phyloP scores from a whole-genome alignment of 306 rosid genomes.

The Quercus gilva region DNA sequence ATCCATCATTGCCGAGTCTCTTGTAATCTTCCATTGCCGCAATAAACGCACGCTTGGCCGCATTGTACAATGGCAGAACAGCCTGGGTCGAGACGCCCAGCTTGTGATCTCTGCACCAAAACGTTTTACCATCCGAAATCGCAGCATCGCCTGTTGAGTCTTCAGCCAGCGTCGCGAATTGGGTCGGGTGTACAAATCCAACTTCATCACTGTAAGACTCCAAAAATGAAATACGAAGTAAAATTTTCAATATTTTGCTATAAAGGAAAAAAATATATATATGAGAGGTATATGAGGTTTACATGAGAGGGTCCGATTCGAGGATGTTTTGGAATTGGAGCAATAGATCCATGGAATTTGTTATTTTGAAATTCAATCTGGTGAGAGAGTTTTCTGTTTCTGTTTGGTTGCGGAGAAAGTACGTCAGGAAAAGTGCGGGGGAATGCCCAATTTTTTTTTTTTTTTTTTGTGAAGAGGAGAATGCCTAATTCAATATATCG shows the following conservation, averaged over 20 bases:
- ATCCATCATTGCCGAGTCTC: conserved; percentile 19
- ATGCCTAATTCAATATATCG: too few relatives aligned
- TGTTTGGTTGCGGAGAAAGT: too few relatives aligned
- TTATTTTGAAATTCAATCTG: background rate
- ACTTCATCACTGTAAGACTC: conserved; percentile 63
- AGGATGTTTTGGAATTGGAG: conserved; percentile 56
- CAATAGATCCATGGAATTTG: conserved; percentile 37
- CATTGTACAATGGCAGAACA: conserved; percentile 58
- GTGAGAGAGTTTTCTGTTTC: too few relatives aligned
- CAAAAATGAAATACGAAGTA: background rate
- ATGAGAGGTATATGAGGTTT: conserved; percentile 18
- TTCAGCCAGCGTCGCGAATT: conserved; percentile 47
- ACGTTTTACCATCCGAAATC: conserved; percentile 26
- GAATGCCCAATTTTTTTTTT: too few relatives aligned
- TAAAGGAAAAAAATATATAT: conserved; percentile 7
- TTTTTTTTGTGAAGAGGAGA: too few relatives aligned
- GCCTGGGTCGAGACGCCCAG: conserved; percentile 68
- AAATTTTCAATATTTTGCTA: too few relatives aligned
- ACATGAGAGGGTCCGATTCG: conserved; percentile 73
- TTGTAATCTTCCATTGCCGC: conserved; percentile 46
- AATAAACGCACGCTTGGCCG: conserved; percentile 54
- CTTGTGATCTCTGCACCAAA: conserved; percentile 80
- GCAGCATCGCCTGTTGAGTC: conserved; percentile 26
- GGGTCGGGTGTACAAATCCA: conserved; percentile 85
- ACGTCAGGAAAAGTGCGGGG: too few relatives aligned